Conservation (phyloP, 108 stramenopile species). For the Skeletonema grethae region DNA sequence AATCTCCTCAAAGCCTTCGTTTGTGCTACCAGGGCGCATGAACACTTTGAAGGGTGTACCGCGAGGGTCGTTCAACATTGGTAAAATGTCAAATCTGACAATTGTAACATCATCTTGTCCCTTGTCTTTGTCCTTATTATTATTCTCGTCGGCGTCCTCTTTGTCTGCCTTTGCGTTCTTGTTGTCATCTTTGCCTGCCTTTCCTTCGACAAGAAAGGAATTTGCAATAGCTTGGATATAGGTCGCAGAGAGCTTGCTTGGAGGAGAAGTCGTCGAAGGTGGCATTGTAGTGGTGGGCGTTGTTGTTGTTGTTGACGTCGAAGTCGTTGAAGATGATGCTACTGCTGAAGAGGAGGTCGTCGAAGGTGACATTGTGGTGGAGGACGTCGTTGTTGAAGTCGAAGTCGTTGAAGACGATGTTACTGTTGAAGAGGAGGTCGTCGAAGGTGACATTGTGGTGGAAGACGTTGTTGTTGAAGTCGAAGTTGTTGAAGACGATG, state of each 20-base stretch:
- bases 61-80: background rate
- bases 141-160: too few relatives aligned
- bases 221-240: background rate
- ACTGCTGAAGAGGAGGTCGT: background rate
- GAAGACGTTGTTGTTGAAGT: background rate
- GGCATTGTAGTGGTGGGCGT: background rate
- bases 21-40: background rate
- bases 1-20: background rate
- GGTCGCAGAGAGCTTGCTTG: background rate
- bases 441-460: background rate
- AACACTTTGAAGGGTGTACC: background rate
- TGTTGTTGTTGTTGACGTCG: background rate
- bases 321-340: background rate
- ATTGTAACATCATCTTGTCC: background rate
- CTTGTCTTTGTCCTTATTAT: too few relatives aligned
- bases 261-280: background rate
- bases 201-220: background rate
- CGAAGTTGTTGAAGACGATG: background rate
- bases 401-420: background rate
- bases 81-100: background rate
- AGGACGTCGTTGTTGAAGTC: background rate
- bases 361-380: background rate
- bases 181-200: too few relatives aligned
- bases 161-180: too few relatives aligned
- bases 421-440: background rate